Percentiles rank a stretch among this genome's conserved stretches.
phyloP scores from a whole-genome alignment of 106 monocot genomes.

The Platanthera guangdongensis region DNA sequence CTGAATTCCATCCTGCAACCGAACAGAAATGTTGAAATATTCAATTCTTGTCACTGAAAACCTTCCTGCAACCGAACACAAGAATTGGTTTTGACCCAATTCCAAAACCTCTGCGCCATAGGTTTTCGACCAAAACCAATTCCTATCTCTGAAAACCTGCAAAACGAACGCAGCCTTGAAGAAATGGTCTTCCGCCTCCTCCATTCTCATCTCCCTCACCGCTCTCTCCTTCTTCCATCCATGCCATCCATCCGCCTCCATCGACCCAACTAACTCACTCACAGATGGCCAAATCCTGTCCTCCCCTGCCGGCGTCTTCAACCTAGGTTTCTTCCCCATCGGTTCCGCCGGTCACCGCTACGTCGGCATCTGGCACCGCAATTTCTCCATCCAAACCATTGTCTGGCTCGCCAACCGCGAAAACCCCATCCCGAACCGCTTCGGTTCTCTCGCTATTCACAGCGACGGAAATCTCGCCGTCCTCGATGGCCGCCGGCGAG shows the following conservation, averaged over 20 bases:
- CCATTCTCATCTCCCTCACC: not conserved
- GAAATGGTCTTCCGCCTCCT: not conserved
- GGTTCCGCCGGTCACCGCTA: slow-evolving; percentile 8
- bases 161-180: no score
- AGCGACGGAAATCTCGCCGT: slow-evolving; percentile 18
- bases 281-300: not conserved
- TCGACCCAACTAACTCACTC: slow-evolving; percentile 6
- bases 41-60: no score
- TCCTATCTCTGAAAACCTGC: no score
- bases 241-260: slow-evolving; percentile 1
- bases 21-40: no score
- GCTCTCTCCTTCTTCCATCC: not conserved
- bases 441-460: not conserved
- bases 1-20: no score
- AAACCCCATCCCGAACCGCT: slow-evolving; percentile 12
- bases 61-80: no score
- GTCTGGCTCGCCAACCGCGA: slow-evolving; percentile 38
- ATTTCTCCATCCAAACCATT: slow-evolving; percentile 3
- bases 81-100: no score
- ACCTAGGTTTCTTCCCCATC: slow-evolving; percentile 41
- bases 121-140: no score
- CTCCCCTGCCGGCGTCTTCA: slow-evolving; percentile 14
- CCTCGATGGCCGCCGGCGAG: not conserved
- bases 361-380: slow-evolving; percentile 34
- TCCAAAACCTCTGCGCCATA: no score